Conservation (phyloP, 441 rosid species). For the Brassica hybrid region DNA sequence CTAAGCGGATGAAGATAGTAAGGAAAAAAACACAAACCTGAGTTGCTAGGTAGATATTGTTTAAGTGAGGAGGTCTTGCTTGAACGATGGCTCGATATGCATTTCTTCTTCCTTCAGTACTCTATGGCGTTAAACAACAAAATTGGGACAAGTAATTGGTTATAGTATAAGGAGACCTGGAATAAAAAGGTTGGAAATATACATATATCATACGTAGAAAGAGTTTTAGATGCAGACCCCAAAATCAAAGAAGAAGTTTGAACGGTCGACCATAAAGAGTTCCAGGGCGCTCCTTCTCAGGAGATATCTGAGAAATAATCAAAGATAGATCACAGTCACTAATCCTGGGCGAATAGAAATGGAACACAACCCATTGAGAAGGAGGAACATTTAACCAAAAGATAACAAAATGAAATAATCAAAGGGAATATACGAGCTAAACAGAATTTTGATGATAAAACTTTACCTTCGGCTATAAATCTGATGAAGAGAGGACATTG, state of each 20-base stretch:
- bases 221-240: constrained; percentile 57
- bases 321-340: constrained; percentile 23
- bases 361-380: constrained; percentile 20
- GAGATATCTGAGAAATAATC: constrained; percentile 69
- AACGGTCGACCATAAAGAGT: constrained; percentile 96
- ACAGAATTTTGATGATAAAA: constrained; percentile 26
- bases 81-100: constrained; percentile 98
- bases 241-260: constrained; percentile 98
- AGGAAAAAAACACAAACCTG: constrained; percentile 65
- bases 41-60: constrained; percentile 94
- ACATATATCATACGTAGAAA: constrained; percentile 25
- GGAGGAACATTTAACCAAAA: constrained; percentile 20
- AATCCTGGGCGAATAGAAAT: neutral
- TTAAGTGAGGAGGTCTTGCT: constrained; percentile 88
- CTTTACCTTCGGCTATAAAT: constrained; percentile 95
- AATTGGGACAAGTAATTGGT: constrained; percentile 27
- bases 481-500: constrained; percentile 90
- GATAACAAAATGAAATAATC: constrained; percentile 14
- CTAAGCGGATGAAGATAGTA: constrained; percentile 17
- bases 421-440: constrained; percentile 26
- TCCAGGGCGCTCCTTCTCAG: constrained; percentile 99
- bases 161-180: constrained; percentile 25
- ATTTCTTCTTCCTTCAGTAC: constrained; percentile 87
- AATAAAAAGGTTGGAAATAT: constrained; percentile 26
- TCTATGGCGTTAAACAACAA: constrained; percentile 51